Conservation (phyloP, 306 rosid genomes). For the Gleditsia sinensis region DNA sequence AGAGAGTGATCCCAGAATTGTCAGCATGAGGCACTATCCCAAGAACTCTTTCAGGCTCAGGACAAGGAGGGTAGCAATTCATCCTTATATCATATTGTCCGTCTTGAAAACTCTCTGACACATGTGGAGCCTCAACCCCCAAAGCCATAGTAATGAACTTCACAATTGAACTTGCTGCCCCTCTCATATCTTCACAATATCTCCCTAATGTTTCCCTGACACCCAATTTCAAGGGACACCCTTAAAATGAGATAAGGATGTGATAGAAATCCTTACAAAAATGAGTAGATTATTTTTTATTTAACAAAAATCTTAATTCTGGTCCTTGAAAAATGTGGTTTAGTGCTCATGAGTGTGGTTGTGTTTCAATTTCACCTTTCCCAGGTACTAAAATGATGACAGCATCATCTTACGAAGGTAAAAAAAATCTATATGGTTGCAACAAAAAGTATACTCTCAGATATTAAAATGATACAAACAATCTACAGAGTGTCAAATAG, state of each 20-base stretch:
- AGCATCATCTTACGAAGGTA: no score
- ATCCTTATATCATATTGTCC: slow-evolving; percentile 47
- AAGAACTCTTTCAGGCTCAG: slow-evolving; percentile 53
- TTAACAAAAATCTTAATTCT: no score
- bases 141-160: slow-evolving; percentile 47
- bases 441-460: no score
- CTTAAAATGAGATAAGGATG: slow-evolving; percentile 6
- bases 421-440: no score
- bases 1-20: slow-evolving; percentile 49
- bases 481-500: no score
- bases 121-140: slow-evolving; percentile 37
- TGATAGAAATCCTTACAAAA: not conserved
- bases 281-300: no score
- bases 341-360: no score
- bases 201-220: slow-evolving; percentile 46
- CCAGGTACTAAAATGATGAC: no score
- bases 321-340: no score
- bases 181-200: slow-evolving; percentile 49
- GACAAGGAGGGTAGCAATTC: slow-evolving; percentile 56
- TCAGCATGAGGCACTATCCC: slow-evolving; percentile 54
- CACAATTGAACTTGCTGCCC: slow-evolving; percentile 37
- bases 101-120: slow-evolving; percentile 41
- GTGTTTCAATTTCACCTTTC: no score
- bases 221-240: slow-evolving; percentile 1
- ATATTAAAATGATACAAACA: no score